Percentiles rank a stretch among this genome's conserved stretches.
Conservation (phyloP, 768 basidiomycete species). For the Sporobolomyces phaffii region DNA sequence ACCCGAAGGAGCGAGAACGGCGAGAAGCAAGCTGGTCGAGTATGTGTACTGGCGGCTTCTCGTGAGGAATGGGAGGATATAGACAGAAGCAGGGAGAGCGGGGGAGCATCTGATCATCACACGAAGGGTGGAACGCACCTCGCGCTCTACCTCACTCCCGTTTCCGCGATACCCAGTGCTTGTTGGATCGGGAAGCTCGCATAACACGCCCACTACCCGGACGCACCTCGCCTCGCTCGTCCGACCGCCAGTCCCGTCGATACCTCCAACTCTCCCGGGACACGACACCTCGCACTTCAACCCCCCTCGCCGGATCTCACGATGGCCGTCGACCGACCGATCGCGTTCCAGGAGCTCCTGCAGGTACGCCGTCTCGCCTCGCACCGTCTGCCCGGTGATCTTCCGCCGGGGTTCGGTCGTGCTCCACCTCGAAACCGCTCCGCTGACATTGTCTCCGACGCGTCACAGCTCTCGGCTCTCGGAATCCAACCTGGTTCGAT, state of each 20-base stretch:
- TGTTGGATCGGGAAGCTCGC: background rate
- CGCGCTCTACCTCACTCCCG: too few species aligned
- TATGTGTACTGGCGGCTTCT: too few species aligned
- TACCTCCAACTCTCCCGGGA: background rate
- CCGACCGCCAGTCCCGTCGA: too few species aligned
- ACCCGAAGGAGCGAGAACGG: too few species aligned
- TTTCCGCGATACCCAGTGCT: background rate
- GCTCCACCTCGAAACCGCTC: background rate
- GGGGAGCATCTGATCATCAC: too few species aligned
- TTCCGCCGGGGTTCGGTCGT: background rate
- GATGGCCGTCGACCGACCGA: constrained; percentile 27
- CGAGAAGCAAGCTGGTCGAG: too few species aligned
- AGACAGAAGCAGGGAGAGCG: too few species aligned
- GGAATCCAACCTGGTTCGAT: constrained; percentile 95
- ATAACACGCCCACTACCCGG: too few species aligned
- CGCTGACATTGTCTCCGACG: background rate
- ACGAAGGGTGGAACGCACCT: too few species aligned
- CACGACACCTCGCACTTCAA: background rate
- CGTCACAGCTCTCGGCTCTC: constrained; percentile 75
- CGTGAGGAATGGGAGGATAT: too few species aligned
- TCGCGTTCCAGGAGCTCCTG: constrained; percentile 35
- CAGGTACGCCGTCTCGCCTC: constrained; percentile 20
- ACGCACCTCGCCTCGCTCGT: too few species aligned
- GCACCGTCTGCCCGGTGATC: background rate
- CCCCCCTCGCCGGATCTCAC: background rate